Conservation (phyloP, 352 stramenopile genomes). For the Phytophthora citrophthora region DNA sequence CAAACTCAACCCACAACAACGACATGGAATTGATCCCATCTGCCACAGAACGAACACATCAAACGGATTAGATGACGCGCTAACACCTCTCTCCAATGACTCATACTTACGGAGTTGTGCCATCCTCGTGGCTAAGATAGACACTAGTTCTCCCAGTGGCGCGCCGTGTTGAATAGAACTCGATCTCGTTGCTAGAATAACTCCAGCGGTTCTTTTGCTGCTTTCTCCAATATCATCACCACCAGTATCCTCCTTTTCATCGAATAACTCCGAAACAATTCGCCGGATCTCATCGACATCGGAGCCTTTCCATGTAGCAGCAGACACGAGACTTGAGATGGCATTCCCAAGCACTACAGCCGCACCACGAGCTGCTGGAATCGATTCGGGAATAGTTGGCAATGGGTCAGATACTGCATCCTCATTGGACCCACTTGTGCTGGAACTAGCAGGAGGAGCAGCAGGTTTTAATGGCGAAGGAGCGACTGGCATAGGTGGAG, state of each 20-base stretch:
- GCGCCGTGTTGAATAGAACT: slow-evolving; percentile 51
- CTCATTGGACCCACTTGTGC: slow-evolving; percentile 2
- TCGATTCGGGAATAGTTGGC: slow-evolving; percentile 46
- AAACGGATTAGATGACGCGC: slow-evolving; percentile 1
- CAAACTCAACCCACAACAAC: slow-evolving; percentile 85
- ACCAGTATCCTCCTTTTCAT: slow-evolving; percentile 31
- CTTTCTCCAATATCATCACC: slow-evolving; percentile 16
- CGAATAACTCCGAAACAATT: slow-evolving; percentile 64
- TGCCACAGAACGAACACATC: slow-evolving; percentile 35
- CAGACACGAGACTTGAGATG: slow-evolving; percentile 74
- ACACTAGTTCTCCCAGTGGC: slow-evolving; percentile 73
- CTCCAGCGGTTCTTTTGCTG: slow-evolving; percentile 1
- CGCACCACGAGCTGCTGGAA: slow-evolving; percentile 77
- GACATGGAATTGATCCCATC: slow-evolving; percentile 80
- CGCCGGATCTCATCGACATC: slow-evolving; percentile 71
- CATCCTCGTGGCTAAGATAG: slow-evolving; percentile 73
- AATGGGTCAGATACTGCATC: not conserved
- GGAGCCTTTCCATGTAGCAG: slow-evolving; percentile 75
- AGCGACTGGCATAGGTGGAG: slow-evolving; percentile 48
- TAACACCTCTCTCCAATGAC: not conserved
- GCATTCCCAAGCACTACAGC: slow-evolving; percentile 74
- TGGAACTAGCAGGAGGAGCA: not conserved
- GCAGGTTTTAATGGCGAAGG: slow-evolving; percentile 23
- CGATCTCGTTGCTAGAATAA: slow-evolving; percentile 13
- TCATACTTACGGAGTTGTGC: slow-evolving; percentile 58